Evolutionary conservation across 768 basidiomycete species (phyloP).

Genomic region (Mycena leptocephala): DNA sequence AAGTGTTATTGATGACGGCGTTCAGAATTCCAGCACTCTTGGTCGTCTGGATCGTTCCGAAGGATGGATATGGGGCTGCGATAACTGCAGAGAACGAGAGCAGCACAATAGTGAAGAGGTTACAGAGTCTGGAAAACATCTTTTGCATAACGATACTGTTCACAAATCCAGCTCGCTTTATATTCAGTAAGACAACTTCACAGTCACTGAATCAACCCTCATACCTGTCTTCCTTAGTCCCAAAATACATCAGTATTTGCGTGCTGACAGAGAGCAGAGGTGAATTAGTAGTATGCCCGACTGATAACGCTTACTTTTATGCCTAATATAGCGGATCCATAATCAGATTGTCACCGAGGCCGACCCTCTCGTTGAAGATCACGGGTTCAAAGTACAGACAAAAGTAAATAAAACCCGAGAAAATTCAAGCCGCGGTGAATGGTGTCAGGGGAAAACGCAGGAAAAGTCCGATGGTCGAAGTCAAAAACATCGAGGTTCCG

Average conservation of each 20-base stretch:
- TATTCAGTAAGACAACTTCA: background rate
- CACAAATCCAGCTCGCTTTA: conserved; percentile 15
- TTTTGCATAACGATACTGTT: conserved; percentile 11
- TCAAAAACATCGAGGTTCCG: background rate
- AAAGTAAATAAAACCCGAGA: background rate
- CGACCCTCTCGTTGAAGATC: conserved; percentile 12
- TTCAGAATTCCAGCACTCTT: background rate
- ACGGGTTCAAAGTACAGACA: conserved; percentile 8
- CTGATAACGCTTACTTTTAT: background rate
- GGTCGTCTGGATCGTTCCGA: background rate
- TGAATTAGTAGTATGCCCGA: conserved; percentile 11
- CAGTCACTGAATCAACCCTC: background rate
- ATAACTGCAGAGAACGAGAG: background rate
- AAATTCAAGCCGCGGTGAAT: background rate
- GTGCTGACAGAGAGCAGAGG: conserved; percentile 6
- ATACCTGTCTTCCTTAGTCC: background rate
- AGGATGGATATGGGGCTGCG: background rate
- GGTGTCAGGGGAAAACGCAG: background rate
- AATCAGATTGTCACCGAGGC: background rate
- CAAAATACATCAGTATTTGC: conserved; percentile 3
- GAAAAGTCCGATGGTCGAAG: background rate
- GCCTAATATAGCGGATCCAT: conserved; percentile 1
- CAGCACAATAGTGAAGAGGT: background rate
- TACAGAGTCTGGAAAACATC: background rate
- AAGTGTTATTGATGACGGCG: background rate